These are phyloP conservation scores for Epicoccum nigrum DNA, from an alignment of 2,329 filamentous ascomycete genomes.

Conservation along the genomic window DNA sequence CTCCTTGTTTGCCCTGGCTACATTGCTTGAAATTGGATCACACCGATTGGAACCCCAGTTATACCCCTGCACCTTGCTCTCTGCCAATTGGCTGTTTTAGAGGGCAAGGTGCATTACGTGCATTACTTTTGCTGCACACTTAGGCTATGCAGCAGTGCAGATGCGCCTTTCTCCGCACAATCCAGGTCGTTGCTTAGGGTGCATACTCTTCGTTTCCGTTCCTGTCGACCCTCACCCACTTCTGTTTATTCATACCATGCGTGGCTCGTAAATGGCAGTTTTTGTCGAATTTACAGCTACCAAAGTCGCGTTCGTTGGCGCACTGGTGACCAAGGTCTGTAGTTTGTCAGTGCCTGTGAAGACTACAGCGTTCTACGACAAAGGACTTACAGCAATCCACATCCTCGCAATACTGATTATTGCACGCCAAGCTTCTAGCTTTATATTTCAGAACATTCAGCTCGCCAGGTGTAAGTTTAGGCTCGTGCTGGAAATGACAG, in stretches of 20 bases:
- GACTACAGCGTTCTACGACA: too few relatives aligned
- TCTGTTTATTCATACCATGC: slow-evolving; percentile 50
- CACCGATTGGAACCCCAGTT: too few relatives aligned
- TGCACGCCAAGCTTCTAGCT: slow-evolving; percentile 49
- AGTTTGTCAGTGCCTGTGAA: not conserved
- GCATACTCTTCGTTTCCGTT: slow-evolving; percentile 29
- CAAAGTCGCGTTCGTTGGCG: slow-evolving; percentile 42
- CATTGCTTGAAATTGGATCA: too few relatives aligned
- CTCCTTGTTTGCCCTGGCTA: too few relatives aligned
- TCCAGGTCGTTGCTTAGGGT: not conserved
- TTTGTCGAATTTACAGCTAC: slow-evolving; percentile 46
- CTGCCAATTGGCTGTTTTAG: too few relatives aligned
- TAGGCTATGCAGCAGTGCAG: too few relatives aligned
- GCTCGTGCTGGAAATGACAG: slow-evolving; percentile 53
- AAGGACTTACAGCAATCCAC: slow-evolving; percentile 50
- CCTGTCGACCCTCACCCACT: slow-evolving; percentile 34
- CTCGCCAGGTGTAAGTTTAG: slow-evolving; percentile 47
- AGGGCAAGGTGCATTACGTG: too few relatives aligned
- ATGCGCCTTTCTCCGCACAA: not conserved
- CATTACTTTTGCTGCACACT: too few relatives aligned
- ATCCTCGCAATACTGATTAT: slow-evolving; percentile 48
- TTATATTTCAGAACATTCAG: slow-evolving; percentile 51
- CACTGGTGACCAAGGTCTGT: slow-evolving; percentile 51
- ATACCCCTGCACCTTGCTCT: too few relatives aligned
- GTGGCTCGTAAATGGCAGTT: slow-evolving; percentile 48